Evolutionary conservation across 2,329 filamentous ascomycete species (phyloP), one percentile per base, ranked within the genome.

Genomic region (Ophiostoma piceae): DNA sequence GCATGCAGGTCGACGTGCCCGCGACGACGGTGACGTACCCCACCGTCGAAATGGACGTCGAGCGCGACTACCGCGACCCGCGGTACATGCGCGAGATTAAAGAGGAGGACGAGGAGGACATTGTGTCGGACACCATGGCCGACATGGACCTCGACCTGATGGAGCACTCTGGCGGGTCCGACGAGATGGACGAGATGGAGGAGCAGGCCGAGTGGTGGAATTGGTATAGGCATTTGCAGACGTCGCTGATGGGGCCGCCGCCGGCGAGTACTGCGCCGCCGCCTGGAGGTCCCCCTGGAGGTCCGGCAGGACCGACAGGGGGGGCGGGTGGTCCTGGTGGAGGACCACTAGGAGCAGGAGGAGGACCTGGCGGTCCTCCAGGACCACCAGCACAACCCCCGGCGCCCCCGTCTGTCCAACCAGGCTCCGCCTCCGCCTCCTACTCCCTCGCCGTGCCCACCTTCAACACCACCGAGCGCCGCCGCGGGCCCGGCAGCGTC

Each of bases 201-300:
- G 66, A 57, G 35, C 5, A 73, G 67, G 68, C 68, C 32, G 72
- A 74, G 22, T 74, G 73, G 73, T 73, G 71, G 72, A 60, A 67
- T 2, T 74, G 73, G 73, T 74, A 71, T 22, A 43, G 67, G 12
- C 68, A 68, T 19, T 35, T 74, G 16, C 70, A 69, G 64, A 16
- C 62, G 26, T 54, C 67, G 19, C 41, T 72, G 39, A 22, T 72
- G 35, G 67, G 43, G 19, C 62, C 62, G 35, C 32, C 60, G 57
- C 16, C 32, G 39, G 37, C 26, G 19, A 71, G 67, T 68, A 66
- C 68, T 54, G 35, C 67, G 32, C 32, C 32, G 32, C 32, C 32
- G n/a, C 32, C 35, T 3, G 65, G 37, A 51, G 66, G 60, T 35
- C n/a, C 3, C 19, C 66, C n/a, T 60, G 57, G 57, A 11, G 19